Base-by-base conservation (phyloP, 2,329 filamentous ascomycete genomes). In the Colletotrichum sp. region DNA sequence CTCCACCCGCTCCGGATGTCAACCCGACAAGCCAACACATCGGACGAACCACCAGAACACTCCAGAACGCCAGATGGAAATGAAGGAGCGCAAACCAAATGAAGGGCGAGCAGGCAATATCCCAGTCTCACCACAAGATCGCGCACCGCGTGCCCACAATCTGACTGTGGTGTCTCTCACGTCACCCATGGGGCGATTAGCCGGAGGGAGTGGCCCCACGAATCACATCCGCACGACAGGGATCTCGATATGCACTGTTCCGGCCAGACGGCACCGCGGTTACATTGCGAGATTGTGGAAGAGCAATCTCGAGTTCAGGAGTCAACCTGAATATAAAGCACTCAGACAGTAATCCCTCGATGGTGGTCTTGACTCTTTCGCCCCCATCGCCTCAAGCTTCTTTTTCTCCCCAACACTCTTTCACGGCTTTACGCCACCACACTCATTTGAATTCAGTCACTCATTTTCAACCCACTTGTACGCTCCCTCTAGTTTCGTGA, bases 31-130 rank as follows among this genome's bases (percentile, higher is more conserved):
- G 49, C 34, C 62, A 66, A 39, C 21, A 39, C 36, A 73, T 69
- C 57, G 63, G 36, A 64, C 39, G 71, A 73, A 44, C 57, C 39
- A 24, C 59, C 26, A 34, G 49, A 62, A 52, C 44, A 28, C 44
- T 55, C 72, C 52, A 68, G 64, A 68, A 68, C 34, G 64, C 18
- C 16, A 24, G 18, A 32, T 26, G 8, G 60, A 71, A 75, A 65
- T 75, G 60, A 75, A 75, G 68, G 60, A 66, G 49, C 67, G 18
- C 8, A 49, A 30, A 30, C 60, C n/a, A 75, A 75, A 75, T 75
- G 60, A 75, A 66, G 34, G 60, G 12, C 55, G 28, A 60, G 32
- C 60, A 66, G 57, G 68, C 60, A 65, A 52, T 49, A 66, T 66
- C 67, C 72, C n/a, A 32, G 72, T 75, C 34, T 52, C 34, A 30